phyloP scores from a whole-genome alignment of 495 filamentous ascomycete genomes.

The Tuber brumale region DNA sequence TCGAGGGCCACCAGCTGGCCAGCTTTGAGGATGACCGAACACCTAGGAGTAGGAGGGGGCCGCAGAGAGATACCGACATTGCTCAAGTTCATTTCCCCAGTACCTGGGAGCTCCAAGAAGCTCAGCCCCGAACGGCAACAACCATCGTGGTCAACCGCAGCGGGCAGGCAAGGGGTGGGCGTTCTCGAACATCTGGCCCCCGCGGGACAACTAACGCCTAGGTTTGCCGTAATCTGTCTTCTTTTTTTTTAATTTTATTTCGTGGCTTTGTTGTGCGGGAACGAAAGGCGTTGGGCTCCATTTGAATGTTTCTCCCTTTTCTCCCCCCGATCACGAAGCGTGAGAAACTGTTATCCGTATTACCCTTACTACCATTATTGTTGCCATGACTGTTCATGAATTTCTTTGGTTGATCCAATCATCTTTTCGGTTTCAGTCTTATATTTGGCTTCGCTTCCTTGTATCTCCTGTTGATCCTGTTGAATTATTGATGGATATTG shows the following conservation, averaged over 20 bases:
- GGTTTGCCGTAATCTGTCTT: neutral
- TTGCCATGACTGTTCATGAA: neutral
- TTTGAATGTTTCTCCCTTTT: neutral
- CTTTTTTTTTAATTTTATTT: neutral
- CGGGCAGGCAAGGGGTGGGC: neutral
- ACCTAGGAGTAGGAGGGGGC: slow-evolving; percentile 1
- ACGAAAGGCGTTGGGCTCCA: neutral
- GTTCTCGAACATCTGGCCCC: neutral
- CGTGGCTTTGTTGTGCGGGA: neutral
- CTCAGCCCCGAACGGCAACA: neutral
- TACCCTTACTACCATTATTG: neutral
- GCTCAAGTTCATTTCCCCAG: slow-evolving; percentile 12
- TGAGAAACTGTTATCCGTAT: neutral
- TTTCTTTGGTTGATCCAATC: neutral
- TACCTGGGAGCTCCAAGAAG: neutral
- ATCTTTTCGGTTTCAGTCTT: neutral
- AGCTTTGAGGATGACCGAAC: neutral
- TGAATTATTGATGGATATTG: neutral
- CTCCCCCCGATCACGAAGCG: neutral
- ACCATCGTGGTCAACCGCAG: slow-evolving; percentile 11
- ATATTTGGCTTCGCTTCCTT: neutral
- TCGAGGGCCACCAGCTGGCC: neutral
- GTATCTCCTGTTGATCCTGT: neutral
- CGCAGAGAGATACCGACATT: neutral
- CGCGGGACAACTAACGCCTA: neutral